Conservation (phyloP, 192 early-diverging fungal species). For the Oehlia diaphana region DNA sequence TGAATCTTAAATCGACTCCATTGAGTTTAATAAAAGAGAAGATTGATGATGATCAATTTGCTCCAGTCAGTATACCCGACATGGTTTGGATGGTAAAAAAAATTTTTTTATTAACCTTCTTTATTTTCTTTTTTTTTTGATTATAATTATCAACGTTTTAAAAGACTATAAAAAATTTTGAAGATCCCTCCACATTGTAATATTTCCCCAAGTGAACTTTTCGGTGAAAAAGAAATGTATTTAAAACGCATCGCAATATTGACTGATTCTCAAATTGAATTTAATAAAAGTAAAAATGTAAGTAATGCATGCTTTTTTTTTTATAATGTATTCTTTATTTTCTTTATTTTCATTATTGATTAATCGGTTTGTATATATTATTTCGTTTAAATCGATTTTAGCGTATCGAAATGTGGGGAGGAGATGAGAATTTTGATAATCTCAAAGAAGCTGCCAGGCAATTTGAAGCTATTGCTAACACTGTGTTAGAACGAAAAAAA, state of each 20-base stretch:
- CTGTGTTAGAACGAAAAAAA: conserved; percentile 4
- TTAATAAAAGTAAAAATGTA: conserved; percentile 33
- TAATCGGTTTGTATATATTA: not conserved
- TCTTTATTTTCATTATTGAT: not conserved
- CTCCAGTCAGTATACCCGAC: conserved; percentile 21
- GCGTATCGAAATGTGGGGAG: conserved; percentile 47
- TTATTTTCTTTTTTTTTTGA: not conserved
- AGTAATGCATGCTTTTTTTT: not conserved
- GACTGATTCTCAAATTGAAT: conserved; percentile 33
- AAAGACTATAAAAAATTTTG: not conserved
- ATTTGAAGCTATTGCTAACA: conserved; percentile 22
- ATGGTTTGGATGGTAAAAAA: conserved; percentile 39
- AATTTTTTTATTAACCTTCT: too few relatives aligned
- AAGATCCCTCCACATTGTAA: conserved; percentile 14
- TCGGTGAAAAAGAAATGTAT: conserved; percentile 27
- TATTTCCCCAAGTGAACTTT: not conserved
- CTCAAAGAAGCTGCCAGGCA: conserved; percentile 31
- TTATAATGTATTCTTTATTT: not conserved
- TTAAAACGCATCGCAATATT: conserved; percentile 29
- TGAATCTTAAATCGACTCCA: too few relatives aligned
- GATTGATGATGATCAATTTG: too few relatives aligned
- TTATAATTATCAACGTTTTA: not conserved
- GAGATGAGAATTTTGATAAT: not conserved
- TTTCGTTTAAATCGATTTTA: not conserved
- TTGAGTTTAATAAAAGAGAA: too few relatives aligned